A percentile compares a stretch with the other conserved stretches of the same genome.
Evolutionary conservation across 2,329 filamentous ascomycete genomes (phyloP).

Genomic region (Aspergillus alliaceus): DNA sequence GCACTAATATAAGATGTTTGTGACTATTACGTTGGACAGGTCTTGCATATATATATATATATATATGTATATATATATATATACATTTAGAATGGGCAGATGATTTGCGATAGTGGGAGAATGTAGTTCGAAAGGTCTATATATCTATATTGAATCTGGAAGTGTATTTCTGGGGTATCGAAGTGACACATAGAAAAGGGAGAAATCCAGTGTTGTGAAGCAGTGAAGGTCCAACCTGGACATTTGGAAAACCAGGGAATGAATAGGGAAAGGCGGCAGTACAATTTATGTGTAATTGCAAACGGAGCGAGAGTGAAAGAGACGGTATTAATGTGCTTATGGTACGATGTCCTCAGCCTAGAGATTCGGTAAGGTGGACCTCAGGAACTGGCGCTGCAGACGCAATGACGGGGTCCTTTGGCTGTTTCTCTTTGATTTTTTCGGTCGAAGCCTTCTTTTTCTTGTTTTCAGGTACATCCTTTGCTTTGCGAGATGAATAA

Average conservation of each 20-base stretch:
- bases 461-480: constrained; percentile 35
- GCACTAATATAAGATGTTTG: neutral
- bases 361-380: constrained; percentile 29
- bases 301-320: neutral
- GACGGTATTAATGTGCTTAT: neutral
- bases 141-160: neutral
- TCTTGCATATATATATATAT: too few species aligned
- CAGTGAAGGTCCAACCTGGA: neutral
- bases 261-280: neutral
- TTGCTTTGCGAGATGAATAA: constrained; percentile 40
- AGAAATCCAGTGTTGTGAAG: neutral
- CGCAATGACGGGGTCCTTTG: constrained; percentile 15
- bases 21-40: neutral
- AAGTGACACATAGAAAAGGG: neutral
- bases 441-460: constrained; percentile 35
- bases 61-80: too few species aligned
- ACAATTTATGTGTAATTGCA: neutral
- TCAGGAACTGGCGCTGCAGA: constrained; percentile 16
- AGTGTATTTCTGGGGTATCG: neutral
- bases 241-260: too few species aligned
- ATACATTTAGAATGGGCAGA: neutral
- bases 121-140: neutral
- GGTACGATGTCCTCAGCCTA: constrained; percentile 23
- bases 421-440: constrained; percentile 27
- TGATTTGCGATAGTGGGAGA: neutral